Evolutionary conservation across 345 rosid species (phyloP), one percentile per base, ranked within the genome.

Genomic region (Durio zibethinus): DNA sequence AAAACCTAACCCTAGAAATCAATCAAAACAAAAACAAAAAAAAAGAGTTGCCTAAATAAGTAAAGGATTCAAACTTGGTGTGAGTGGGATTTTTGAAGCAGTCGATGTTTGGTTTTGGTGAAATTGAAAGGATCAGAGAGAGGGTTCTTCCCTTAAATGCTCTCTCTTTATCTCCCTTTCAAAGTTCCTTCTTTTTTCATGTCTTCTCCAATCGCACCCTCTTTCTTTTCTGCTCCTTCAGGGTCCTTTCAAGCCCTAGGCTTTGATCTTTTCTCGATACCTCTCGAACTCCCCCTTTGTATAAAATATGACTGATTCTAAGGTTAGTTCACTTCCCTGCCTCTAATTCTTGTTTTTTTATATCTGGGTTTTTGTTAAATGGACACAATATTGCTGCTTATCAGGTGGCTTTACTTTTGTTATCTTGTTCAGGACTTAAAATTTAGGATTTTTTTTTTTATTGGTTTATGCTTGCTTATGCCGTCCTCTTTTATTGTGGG

Each of bases 121-220:
- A 73, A 77, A 62, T 78, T 63, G 83, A 48, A 80, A 79, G 84
- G 82, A 73, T 62, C 82, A 61, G 63, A 76, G 88, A 85, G 86
- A 85, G 87, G 80, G 82, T 85, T 77, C 75, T 56, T 68, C 74
- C 74, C 65, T 82, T 84, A 84, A 84, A 84, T 87, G 90, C 89
- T 88, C 92, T 85, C 85, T 84, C 81, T 76, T 70, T 53, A 76
- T 53, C 68, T 74, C 50, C 62, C 66, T 53, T 77, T 83, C 69
- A 35, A 33, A 36, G 50, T 47, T 65, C 23, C 65, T 66, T 43
- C 81, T 73, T 61, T n/a, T 88, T 93, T 89, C 95, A 94, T 93
- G 98, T 89, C 97, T 95, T 89, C 97, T 93, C 84, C 93, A 79
- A 59, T 87, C 88, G 69, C 68, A 82, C 68, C 79, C 75, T 77